Base-by-base conservation (phyloP, 495 filamentous ascomycete genomes). In the Daldinia loculata region DNA sequence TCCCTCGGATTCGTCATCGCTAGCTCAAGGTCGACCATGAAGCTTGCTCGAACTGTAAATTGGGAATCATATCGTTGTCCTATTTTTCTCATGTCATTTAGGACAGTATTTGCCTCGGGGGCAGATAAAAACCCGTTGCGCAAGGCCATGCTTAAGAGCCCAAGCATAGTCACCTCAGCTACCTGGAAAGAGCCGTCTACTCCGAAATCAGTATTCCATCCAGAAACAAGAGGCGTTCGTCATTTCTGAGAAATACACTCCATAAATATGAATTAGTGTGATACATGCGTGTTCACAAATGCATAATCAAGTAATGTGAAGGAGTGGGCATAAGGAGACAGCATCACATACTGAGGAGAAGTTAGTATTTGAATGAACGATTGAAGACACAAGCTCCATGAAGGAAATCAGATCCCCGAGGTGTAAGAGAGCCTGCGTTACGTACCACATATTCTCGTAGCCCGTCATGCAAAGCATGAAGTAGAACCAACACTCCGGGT, bases 401-500 rank as follows among this genome's bases (percentile, higher is more conserved):
- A 38, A n/a, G 26, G 11, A 43, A 12, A 51, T 26, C 5, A 29
- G 45, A 11, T 45, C 7, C 7, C 14, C 19, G 12, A 17, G 15
- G 29, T 22, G 12, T 6, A 56, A 53, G n/a, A 30, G 9, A 45
- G 3, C 7, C n/a, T n/a, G 34, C 3, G 29, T 51, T 57, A 65
- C 70, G 24, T 72, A 72, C 70, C 70, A 72, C 64, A 72, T 68
- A 56, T 72, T 68, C 43, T 73, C 56, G 26, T 73, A 72, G 29
- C 69, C 63, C 6, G 68, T 66, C 32, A 75, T 57, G 60, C 75
- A 77, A 17, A 77, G 65, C 57, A 69, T 64, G 41, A 77, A 70
- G 51, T 77, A 75, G 50, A 77, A 75, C 56, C 66, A 69, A 36
- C 72, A 69, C 30, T 77, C 75, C 8, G 60, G 34, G 45, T 67